Evolutionary conservation across 306 rosid genomes (phyloP).

Genomic region (Malus domestica): DNA sequence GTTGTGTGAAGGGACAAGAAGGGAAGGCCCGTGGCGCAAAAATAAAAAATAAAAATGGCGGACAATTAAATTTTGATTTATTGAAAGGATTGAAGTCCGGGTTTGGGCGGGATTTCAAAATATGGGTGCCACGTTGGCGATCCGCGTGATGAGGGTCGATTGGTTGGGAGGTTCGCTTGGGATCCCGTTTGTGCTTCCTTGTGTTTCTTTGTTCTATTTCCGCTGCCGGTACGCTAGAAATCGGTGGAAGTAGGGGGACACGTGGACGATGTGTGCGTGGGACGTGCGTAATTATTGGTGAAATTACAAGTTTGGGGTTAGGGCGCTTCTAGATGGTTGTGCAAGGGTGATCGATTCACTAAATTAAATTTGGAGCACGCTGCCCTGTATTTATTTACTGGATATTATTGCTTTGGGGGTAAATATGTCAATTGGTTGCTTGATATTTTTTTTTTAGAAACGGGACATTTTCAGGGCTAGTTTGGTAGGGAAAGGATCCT

Average conservation of each 20-base stretch:
- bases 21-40: constrained; percentile 15
- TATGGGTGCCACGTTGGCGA: constrained; percentile 42
- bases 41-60: neutral
- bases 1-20: constrained; percentile 38
- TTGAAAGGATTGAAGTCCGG: constrained; percentile 49
- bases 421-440: neutral
- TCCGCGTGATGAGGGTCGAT: constrained; percentile 23
- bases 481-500: no score
- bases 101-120: constrained; percentile 84
- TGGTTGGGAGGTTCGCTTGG: neutral
- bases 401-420: constrained; percentile 20
- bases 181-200: constrained; percentile 49
- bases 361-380: neutral
- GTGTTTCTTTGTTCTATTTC: neutral
- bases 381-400: neutral
- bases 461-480: no score
- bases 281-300: neutral
- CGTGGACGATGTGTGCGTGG: constrained; percentile 12
- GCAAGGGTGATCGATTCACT: neutral
- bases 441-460: neutral
- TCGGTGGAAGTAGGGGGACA: neutral
- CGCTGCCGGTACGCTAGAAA: neutral
- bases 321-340: neutral
- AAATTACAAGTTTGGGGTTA: constrained; percentile 23
- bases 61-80: constrained; percentile 21